Evolutionary conservation across 2,329 filamentous ascomycete genomes (phyloP).

Genomic region (Myriosclerotinia curreyana): DNA sequence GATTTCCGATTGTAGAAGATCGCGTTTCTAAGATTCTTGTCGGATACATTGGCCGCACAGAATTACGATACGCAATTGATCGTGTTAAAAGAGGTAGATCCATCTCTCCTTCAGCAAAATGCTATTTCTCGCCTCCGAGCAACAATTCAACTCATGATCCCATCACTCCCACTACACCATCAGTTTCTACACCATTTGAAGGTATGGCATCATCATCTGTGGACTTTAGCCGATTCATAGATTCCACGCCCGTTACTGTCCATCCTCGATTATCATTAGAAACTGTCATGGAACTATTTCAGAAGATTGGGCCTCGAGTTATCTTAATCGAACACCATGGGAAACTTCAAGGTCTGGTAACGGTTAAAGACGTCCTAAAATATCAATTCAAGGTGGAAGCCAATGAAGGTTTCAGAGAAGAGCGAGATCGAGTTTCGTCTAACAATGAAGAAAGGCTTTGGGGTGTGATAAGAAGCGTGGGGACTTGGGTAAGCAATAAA

Average conservation of each 20-base stretch:
- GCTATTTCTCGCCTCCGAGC: conserved; percentile 57
- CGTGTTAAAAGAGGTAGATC: conserved; percentile 67
- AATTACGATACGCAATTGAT: conserved; percentile 86
- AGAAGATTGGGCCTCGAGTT: conserved; percentile 92
- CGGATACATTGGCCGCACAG: conserved; percentile 90
- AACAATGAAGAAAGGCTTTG: conserved; percentile 65
- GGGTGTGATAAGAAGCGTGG: conserved; percentile 52
- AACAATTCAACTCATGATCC: conserved; percentile 44
- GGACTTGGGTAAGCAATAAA: conserved; percentile 57
- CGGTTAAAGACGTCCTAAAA: conserved; percentile 94
- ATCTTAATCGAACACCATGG: conserved; percentile 91
- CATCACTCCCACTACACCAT: conserved; percentile 30
- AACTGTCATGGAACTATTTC: conserved; percentile 98
- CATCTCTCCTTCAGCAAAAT: conserved; percentile 66
- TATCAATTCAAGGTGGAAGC: conserved; percentile 97
- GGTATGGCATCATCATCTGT: conserved; percentile 58
- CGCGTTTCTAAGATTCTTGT: conserved; percentile 66
- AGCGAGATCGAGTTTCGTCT: conserved; percentile 44
- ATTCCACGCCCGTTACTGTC: conserved; percentile 83
- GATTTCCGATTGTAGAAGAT: conserved; percentile 87
- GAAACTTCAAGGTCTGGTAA: conserved; percentile 78
- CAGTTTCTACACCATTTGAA: conserved; percentile 51
- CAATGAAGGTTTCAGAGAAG: conserved; percentile 66
- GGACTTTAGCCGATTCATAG: conserved; percentile 84
- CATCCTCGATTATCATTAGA: conserved; percentile 90